Base-by-base conservation (phyloP, 2,329 filamentous ascomycete genomes). In the Colletotrichum magnum region DNA sequence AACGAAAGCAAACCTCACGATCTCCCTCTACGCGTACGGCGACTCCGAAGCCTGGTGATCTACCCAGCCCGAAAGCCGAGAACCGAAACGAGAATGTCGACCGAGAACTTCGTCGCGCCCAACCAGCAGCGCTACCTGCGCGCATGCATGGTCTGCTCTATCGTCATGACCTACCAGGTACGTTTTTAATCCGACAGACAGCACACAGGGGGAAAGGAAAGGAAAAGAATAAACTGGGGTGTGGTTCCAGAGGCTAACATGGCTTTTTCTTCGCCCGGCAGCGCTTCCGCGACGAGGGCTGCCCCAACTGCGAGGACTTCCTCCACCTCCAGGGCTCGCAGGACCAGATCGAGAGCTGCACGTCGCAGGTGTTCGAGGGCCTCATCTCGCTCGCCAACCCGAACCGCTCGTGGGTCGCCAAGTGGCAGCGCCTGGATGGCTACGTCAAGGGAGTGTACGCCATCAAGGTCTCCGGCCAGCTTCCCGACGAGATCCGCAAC, bases 91-190 rank as follows among this genome's bases (percentile, higher is more conserved):
- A 73, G 65, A 64, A 86, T 85, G 83, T 81, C 82, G 13, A 65
- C 75, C 16, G 79, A 84, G 67, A 92, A 90, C 80, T 94, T 90
- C 80, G 91, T 94, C 71, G 83, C 92, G 16, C 88, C 93, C 6
- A 87, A 86, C 79, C 93, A 96, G 82, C 90, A 92, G 84, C 93
- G 95, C 82, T 91, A 93, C 79, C 89, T 97, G 74, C 95, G 96
- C 82, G 96, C 96, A 77, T 99, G 96, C 87, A 98, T 99, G 94
- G 94, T 98, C 75, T 99, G 96, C 89, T 95, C 94, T 63, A 93
- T 98, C 78, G 94, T 98, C 73, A 94, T 95, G 86, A 92, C 93
- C 70, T 90, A 92, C 77, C 87, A 87, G 73, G 93, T 94, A 84
- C 74, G 88, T 79, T 15, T 47, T 36, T 59, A 36, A 36, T 7